Base-by-base conservation (phyloP, 2,329 filamentous ascomycete genomes). In the Fusarium sp. region DNA sequence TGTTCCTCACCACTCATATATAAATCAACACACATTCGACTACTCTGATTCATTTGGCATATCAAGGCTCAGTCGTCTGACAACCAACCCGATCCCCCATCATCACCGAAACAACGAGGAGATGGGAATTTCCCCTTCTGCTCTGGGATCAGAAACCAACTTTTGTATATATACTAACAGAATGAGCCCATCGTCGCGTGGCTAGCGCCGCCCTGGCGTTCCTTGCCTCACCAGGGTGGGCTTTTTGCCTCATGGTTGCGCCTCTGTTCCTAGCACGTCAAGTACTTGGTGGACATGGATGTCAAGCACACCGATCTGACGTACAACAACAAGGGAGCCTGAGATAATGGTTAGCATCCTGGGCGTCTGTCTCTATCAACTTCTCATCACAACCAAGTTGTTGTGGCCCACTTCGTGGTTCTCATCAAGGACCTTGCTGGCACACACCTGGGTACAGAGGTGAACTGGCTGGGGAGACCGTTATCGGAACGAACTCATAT, bases 311-410 rank as follows among this genome's bases (percentile, higher is more conserved):
- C 13, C 7, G 13, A 25, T 22, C 20, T 45, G 6, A 9, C 13
- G 6, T 22, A 25, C 6, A 9, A 45, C 6, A 45, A 9, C 40
- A 22, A 22, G 40, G 20, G 11, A 45, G 2, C 2, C 13, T 14
- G 6, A 14, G 40, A 22, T 7, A 0, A 8, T 45, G 13, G 4
- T 0, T 8, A 22, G 6, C 2, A 45, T 22, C 3, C 20, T 45
- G 38, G 2, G 11, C 7, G 40, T 14, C 40, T 45, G 6, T 2
- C 7, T 4, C 20, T 11, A 14, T 40, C 36, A 10, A 10, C 1
- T 3, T 6, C 18, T 5, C 5, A 20, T n/a, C 36, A 3, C 18
- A 20, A 5, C 8, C 18, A 4, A 5, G 36, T 38, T 42, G 38
- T 13, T 45, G 2, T 45, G 42, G 42, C 42, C 20, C 13, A 22